Evolutionary conservation across 306 rosid species (phyloP).

Genomic region (Prunus campanulata): DNA sequence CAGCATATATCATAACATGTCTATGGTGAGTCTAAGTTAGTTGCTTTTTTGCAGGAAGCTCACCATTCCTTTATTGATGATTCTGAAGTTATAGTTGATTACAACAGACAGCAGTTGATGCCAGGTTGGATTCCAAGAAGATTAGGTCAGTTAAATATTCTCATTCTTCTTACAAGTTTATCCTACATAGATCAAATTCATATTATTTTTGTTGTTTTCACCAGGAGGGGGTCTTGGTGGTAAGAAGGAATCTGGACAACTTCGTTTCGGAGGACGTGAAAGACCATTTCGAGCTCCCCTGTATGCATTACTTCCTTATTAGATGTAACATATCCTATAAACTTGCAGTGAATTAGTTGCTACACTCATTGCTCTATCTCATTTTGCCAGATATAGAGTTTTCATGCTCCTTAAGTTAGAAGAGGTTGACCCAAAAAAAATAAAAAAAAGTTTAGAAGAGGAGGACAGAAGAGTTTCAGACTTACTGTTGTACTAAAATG

Average conservation of each 20-base stretch:
- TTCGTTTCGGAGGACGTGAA: conserved; percentile 96
- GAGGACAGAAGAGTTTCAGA: not conserved
- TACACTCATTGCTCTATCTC: not conserved
- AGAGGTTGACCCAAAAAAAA: not conserved
- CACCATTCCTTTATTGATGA: conserved; percentile 76
- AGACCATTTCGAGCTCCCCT: conserved; percentile 93
- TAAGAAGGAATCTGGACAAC: conserved; percentile 95
- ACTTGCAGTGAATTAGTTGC: conserved; percentile 2
- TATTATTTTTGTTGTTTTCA: conserved; percentile 11
- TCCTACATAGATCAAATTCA: conserved; percentile 9
- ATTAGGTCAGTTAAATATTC: conserved; percentile 61
- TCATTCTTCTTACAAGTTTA: conserved; percentile 16
- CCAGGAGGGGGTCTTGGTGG: conserved; percentile 96
- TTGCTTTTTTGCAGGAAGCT: conserved; percentile 62
- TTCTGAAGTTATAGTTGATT: conserved; percentile 77
- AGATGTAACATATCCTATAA: conserved; percentile 8
- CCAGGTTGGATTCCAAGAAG: conserved; percentile 98
- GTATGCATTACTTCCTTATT: conserved; percentile 36
- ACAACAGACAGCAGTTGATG: conserved; percentile 82
- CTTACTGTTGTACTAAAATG: not conserved
- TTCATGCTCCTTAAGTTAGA: not conserved
- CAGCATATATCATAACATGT: not conserved
- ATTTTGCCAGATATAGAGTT: not conserved
- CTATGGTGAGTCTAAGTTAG: not conserved
- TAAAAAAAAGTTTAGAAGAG: not conserved